Evolutionary conservation across 1,284 basidiomycete species (phyloP).

Genomic region (Ceratobasidium sp.): DNA sequence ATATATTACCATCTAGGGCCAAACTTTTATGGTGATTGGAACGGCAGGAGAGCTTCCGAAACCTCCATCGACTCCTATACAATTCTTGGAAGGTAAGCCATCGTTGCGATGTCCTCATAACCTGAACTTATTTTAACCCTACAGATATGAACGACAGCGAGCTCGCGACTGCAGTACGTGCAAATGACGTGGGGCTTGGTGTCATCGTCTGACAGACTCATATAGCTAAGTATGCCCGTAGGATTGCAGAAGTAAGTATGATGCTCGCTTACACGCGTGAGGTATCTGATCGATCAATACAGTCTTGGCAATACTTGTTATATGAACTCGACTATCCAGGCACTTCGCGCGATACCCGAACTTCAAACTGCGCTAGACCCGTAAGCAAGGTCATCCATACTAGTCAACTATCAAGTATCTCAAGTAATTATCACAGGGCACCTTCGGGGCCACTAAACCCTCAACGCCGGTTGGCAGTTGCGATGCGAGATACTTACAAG

Average conservation of each 20-base stretch:
- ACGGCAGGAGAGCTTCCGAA: slow-evolving; percentile 92
- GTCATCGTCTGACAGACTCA: background rate
- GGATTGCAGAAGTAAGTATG: slow-evolving; percentile 72
- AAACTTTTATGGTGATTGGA: slow-evolving; percentile 90
- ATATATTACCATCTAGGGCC: slow-evolving; percentile 69
- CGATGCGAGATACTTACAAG: slow-evolving; percentile 75
- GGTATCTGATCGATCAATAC: slow-evolving; percentile 55
- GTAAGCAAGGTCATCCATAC: slow-evolving; percentile 59
- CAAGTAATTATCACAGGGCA: background rate
- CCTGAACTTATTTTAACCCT: slow-evolving; percentile 42
- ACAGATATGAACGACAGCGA: slow-evolving; percentile 88
- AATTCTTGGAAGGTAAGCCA: slow-evolving; percentile 81
- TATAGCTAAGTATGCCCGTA: slow-evolving; percentile 73
- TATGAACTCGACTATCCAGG: slow-evolving; percentile 95
- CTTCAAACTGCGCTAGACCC: slow-evolving; percentile 76
- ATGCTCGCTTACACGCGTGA: slow-evolving; percentile 53
- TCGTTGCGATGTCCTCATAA: slow-evolving; percentile 4
- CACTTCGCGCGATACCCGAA: slow-evolving; percentile 90
- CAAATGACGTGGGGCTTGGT: slow-evolving; percentile 2
- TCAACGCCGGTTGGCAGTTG: slow-evolving; percentile 61
- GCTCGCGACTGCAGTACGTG: slow-evolving; percentile 80
- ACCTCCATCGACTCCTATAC: slow-evolving; percentile 80
- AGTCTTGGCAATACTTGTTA: slow-evolving; percentile 93
- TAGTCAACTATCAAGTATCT: background rate
- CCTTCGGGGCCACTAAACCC: slow-evolving; percentile 49